phyloP scores from a whole-genome alignment of 495 filamentous ascomycete species.

The Chaetomidium leptoderma region DNA sequence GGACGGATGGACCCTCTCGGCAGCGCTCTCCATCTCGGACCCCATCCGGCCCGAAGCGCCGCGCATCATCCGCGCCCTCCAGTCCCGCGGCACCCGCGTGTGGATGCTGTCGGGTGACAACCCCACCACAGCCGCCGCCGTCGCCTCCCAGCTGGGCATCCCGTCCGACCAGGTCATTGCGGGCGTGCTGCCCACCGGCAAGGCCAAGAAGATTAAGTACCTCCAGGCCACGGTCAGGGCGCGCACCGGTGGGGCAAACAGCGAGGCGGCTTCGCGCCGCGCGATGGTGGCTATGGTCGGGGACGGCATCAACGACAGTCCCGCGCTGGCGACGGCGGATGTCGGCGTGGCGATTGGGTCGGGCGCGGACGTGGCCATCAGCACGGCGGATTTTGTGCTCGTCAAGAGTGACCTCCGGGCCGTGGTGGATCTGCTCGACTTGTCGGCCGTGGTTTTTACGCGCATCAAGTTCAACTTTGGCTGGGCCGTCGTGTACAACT shows the following conservation, averaged over 20 bases:
- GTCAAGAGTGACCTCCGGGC: constrained; percentile 65
- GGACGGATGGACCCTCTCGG: constrained; percentile 40
- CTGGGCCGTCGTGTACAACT: constrained; percentile 87
- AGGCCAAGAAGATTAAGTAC: constrained; percentile 76
- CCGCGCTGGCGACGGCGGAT: constrained; percentile 73
- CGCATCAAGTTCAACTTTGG: constrained; percentile 82
- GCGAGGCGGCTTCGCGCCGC: constrained; percentile 31
- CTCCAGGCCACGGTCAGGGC: constrained; percentile 60
- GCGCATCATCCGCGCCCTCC: constrained; percentile 62
- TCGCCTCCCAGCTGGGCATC: constrained; percentile 77
- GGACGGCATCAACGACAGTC: constrained; percentile 87
- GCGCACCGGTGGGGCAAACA: constrained; percentile 22
- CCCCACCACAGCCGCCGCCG: constrained; percentile 63
- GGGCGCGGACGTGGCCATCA: constrained; percentile 80
- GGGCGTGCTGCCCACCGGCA: constrained; percentile 78
- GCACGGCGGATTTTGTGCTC: constrained; percentile 79
- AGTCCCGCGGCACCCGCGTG: constrained; percentile 60
- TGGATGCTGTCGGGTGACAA: constrained; percentile 95
- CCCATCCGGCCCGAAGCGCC: constrained; percentile 73
- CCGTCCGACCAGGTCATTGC: constrained; percentile 72
- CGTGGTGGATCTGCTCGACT: constrained; percentile 66
- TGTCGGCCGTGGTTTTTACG: constrained; percentile 67
- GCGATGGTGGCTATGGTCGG: constrained; percentile 57
- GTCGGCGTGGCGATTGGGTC: constrained; percentile 81
- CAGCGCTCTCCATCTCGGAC: constrained; percentile 60